Base-by-base conservation (phyloP, 192 early-diverging fungal genomes). In the Backusella circina region DNA sequence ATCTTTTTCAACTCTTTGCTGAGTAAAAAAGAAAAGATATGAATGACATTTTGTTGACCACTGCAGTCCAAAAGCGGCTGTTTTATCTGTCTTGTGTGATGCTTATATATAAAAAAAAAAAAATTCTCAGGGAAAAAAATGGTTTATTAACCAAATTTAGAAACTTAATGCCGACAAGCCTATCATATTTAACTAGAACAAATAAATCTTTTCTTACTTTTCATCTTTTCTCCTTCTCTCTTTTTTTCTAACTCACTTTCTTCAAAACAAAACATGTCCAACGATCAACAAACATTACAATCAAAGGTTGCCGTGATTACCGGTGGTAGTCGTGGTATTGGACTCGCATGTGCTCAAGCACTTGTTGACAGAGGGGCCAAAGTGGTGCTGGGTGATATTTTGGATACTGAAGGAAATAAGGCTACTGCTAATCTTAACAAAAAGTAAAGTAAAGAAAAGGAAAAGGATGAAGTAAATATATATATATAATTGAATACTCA, bases 271-370 rank as follows among this genome's bases (percentile, higher is more conserved):
- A n/a, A 57, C 9, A 57, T 61, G 54, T 10, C 54, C n/a, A 4
- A 36, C 31, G 31, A 38, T 72, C 41, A 61, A 28, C 21, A 61
- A 26, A 61, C 23, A 5, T 61, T 61, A 28, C 23, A 61, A 61
- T 61, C 54, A 26, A 78, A 78, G 31, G 72, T 78, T 32, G 72
- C 73, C 9, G 65, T 78, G 8, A 74, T 78, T 16, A 78, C 77
- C 16, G 77, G 77, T 44, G 77, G 47, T 2, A 69, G 65, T 44
- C 41, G 72, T 18, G 77, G 72, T 64, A 70, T 74, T 16, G 77
- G 72, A 10, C 28, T 39, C 12, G 77, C 72, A 5, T 66, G 68
- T 26, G 67, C 67, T 16, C 31, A 61, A 12, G 77, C 72, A 51
- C 33, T 78, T 3, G 50, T 68, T 28, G 72, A 66, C 8, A 36